Percentiles rank a stretch among this genome's conserved stretches.
Conservation (phyloP, 2,329 filamentous ascomycete species). For the Pyricularia grisea region DNA sequence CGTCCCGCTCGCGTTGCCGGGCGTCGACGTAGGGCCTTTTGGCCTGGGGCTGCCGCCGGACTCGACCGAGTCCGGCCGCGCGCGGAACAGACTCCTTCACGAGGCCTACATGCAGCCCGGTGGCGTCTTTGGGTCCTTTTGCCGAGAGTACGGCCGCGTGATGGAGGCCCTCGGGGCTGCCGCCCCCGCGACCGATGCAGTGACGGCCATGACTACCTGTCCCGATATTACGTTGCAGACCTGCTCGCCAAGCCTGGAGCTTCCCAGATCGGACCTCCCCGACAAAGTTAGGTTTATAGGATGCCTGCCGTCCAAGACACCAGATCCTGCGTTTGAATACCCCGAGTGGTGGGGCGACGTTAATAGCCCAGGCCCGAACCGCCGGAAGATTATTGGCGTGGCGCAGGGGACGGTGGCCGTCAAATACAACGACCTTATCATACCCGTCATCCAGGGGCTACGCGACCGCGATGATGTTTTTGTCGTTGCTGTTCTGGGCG, state of each 20-base stretch:
- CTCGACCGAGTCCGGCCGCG: conserved; percentile 6
- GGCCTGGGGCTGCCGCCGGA: conserved; percentile 7
- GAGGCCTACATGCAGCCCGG: not conserved
- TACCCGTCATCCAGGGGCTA: conserved; percentile 34
- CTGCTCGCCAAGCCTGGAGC: conserved; percentile 29
- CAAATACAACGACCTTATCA: conserved; percentile 29
- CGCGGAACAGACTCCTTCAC: conserved; percentile 8
- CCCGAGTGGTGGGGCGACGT: conserved; percentile 25
- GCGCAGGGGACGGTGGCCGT: conserved; percentile 35
- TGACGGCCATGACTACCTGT: no score
- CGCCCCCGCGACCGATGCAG: no score
- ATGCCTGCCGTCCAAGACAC: conserved; percentile 22
- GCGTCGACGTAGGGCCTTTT: conserved; percentile 8
- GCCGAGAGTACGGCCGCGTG: not conserved
- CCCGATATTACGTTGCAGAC: conserved; percentile 25
- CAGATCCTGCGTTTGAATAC: conserved; percentile 17
- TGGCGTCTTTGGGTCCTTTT: not conserved
- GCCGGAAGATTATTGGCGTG: conserved; percentile 31
- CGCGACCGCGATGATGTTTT: conserved; percentile 24
- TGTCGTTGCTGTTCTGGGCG: conserved; percentile 20
- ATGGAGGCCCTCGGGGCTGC: not conserved
- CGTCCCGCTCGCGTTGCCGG: not conserved
- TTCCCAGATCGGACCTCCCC: conserved; percentile 24
- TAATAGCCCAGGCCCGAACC: no score
- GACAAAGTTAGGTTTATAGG: conserved; percentile 32